Base-by-base conservation (phyloP, 2,329 filamentous ascomycete genomes). In the Sordariomycetes sp. region DNA sequence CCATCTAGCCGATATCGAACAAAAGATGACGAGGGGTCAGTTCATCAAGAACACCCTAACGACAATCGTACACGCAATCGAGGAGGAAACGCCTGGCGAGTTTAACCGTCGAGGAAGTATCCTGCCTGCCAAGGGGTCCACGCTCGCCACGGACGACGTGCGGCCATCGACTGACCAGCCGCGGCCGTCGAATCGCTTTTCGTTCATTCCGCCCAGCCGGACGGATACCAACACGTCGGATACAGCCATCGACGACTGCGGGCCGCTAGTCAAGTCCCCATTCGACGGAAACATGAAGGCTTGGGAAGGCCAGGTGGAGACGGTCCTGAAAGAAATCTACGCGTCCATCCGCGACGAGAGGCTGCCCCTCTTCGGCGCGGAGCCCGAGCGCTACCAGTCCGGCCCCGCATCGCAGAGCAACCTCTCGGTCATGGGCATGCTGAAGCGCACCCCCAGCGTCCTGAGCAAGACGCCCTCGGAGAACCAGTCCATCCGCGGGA, bases 11-110 rank as follows among this genome's bases (percentile, higher is more conserved):
- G 91, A 97, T 66, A 96, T 97, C 63, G 90, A 95, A 60, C 84
- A 88, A 64, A 95, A 95, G 74, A 99, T 99, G 94, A 97, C 92
- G 1, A 84, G 88, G 58, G 86, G 80, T 61, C 92, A 97, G 66
- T 99, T 97, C 66, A 82, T 99, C 67, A 95, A 95, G 71, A 99
- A 99, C 67, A 96, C 94, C 4, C 85, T 97, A 77, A 87, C 88
- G 0, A 96, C 92, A 0, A 88, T 99, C 61, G 83, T 82, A 59
- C 84, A 90, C 54, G 85, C 89, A 13, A 79, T 90, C 10, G 75
- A 79, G 45, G 89, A 95, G 45, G 89, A 95, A 63, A 82, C 85
- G n/a, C 81, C 77, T 1, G 82, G 87, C 1, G 80, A 84, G 60
- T 79, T 78, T 1, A 86, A 87, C 61, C 79, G 85, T 36, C 76